Evolutionary conservation across 768 basidiomycete species (phyloP).

Genomic region (Lactarius trivialis): DNA sequence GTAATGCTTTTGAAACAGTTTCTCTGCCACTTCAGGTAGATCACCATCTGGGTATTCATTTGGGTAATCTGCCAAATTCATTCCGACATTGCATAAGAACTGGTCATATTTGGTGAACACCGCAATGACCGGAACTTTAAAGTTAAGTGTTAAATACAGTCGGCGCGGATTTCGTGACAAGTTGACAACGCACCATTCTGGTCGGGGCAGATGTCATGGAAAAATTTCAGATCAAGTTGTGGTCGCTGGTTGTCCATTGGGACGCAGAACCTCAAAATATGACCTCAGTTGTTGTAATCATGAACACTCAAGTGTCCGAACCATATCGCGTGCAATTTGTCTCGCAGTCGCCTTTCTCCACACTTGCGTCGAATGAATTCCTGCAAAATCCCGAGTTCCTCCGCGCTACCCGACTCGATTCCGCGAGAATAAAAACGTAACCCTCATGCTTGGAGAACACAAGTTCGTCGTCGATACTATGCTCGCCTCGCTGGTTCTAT

Average conservation of each 20-base stretch:
- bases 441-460: background rate
- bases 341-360: background rate
- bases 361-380: background rate
- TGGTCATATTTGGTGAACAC: background rate
- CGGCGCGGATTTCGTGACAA: background rate
- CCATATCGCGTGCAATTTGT: background rate
- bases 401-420: background rate
- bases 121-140: background rate
- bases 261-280: background rate
- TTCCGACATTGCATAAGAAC: background rate
- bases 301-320: background rate
- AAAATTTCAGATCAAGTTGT: background rate
- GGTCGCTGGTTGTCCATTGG: background rate
- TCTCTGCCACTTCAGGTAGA: background rate
- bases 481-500: background rate
- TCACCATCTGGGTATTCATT: background rate
- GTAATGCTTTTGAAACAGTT: background rate
- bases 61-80: background rate
- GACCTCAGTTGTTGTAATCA: background rate
- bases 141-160: background rate
- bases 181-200: background rate
- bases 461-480: background rate
- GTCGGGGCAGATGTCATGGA: background rate
- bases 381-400: background rate
- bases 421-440: background rate